phyloP scores from a whole-genome alignment of 164 flowering plant genomes.

The Sextonia rubra region DNA sequence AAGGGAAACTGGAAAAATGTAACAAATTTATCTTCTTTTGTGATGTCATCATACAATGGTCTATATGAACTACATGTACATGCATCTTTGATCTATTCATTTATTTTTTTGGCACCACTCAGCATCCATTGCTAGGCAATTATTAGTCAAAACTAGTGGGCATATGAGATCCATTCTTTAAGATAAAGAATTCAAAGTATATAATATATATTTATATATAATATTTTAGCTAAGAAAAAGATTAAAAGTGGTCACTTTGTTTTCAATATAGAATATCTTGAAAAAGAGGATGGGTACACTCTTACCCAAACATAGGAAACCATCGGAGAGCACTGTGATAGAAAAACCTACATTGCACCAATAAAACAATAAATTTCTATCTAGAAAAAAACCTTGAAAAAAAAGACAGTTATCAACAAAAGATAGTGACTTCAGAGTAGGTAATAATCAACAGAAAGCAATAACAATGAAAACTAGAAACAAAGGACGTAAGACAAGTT shows the following conservation, averaged over 20 bases:
- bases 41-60: not conserved
- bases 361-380: slow-evolving; percentile 4
- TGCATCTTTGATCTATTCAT: not conserved
- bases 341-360: slow-evolving; percentile 67
- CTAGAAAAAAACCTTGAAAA: not conserved
- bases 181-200: not conserved
- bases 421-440: not conserved
- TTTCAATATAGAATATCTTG: slow-evolving; percentile 1
- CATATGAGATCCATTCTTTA: not conserved
- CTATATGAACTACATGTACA: not conserved
- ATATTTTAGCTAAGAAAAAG: not conserved
- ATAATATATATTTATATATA: not conserved
- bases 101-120: no score
- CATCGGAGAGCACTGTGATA: slow-evolving; percentile 94
- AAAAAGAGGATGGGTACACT: slow-evolving; percentile 11
- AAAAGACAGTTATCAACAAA: not conserved
- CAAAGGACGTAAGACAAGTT: not conserved
- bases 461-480: not conserved
- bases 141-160: not conserved
- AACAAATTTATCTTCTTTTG: not conserved
- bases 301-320: slow-evolving; percentile 90
- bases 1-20: not conserved
- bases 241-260: not conserved
- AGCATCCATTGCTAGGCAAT: not conserved
- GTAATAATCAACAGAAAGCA: no score